Conservation (phyloP, 352 stramenopile species). For the Vaucheria bursata region DNA sequence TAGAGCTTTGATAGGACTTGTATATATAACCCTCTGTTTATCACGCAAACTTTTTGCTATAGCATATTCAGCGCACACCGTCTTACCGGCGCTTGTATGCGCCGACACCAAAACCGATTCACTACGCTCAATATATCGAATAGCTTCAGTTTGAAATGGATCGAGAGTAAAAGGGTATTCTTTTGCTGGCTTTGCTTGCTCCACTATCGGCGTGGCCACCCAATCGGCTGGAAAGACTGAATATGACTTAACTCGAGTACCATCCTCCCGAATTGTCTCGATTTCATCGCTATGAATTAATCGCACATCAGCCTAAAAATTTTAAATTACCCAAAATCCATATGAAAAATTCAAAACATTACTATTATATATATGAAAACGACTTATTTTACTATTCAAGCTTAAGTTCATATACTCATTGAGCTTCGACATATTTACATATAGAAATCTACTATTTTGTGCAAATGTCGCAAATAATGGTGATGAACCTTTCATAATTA, state of each 20-base stretch:
- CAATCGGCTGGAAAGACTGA: constrained; percentile 47
- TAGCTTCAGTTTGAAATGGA: constrained; percentile 92
- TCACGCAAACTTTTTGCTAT: constrained; percentile 89
- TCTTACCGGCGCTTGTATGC: constrained; percentile 94
- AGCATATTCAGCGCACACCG: constrained; percentile 92
- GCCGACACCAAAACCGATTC: constrained; percentile 97
- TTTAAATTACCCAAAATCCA: too few species aligned
- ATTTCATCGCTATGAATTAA: constrained; percentile 32
- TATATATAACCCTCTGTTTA: constrained; percentile 94
- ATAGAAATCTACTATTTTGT: too few species aligned
- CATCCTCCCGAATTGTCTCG: constrained; percentile 32
- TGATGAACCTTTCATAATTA: too few species aligned
- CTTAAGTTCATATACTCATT: too few species aligned
- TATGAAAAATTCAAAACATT: background rate
- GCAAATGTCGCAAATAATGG: too few species aligned
- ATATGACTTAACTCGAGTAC: constrained; percentile 44
- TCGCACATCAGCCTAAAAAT: constrained; percentile 12
- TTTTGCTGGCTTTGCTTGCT: constrained; percentile 73
- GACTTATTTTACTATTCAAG: too few species aligned
- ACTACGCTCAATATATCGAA: constrained; percentile 86
- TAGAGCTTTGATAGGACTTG: constrained; percentile 97
- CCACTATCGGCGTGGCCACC: constrained; percentile 18
- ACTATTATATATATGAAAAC: too few species aligned
- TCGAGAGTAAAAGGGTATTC: constrained; percentile 95
- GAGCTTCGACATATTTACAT: too few species aligned